A percentile compares a stretch with the other conserved stretches of the same genome.
phyloP scores from a whole-genome alignment of 257 asterid genomes.

The Penstemon newberryi region DNA sequence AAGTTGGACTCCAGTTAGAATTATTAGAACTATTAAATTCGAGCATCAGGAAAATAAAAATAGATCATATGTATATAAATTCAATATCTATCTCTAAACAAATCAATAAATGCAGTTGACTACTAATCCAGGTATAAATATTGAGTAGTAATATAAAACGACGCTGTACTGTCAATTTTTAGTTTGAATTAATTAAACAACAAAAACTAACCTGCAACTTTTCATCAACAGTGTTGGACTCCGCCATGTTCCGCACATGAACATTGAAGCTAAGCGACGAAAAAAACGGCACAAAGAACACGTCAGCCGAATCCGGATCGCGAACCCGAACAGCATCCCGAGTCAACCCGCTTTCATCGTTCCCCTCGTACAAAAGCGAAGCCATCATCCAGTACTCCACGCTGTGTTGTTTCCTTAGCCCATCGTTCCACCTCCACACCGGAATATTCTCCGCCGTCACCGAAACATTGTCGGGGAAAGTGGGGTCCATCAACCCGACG shows the following conservation, averaged over 20 bases:
- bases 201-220: constrained; percentile 70
- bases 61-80: too few species aligned
- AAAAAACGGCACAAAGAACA: constrained; percentile 85
- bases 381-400: constrained; percentile 72
- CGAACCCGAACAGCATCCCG: constrained; percentile 71
- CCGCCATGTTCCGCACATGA: constrained; percentile 61
- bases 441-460: constrained; percentile 47
- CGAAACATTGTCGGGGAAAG: constrained; percentile 31
- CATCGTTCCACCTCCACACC: constrained; percentile 48
- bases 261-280: constrained; percentile 78
- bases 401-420: constrained; percentile 52
- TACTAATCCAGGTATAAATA: too few species aligned
- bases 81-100: too few species aligned
- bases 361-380: constrained; percentile 41
- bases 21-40: too few species aligned
- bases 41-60: too few species aligned
- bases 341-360: constrained; percentile 27
- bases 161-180: neutral
- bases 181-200: neutral
- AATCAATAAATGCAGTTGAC: too few species aligned
- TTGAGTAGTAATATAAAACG: too few species aligned
- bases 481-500: constrained; percentile 45
- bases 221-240: constrained; percentile 56
- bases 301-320: constrained; percentile 75
- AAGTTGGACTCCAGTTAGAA: too few species aligned